These are phyloP conservation scores for Fusarium sp. DNA, from an alignment of 2,329 filamentous ascomycete species.

Conservation along the genomic window DNA sequence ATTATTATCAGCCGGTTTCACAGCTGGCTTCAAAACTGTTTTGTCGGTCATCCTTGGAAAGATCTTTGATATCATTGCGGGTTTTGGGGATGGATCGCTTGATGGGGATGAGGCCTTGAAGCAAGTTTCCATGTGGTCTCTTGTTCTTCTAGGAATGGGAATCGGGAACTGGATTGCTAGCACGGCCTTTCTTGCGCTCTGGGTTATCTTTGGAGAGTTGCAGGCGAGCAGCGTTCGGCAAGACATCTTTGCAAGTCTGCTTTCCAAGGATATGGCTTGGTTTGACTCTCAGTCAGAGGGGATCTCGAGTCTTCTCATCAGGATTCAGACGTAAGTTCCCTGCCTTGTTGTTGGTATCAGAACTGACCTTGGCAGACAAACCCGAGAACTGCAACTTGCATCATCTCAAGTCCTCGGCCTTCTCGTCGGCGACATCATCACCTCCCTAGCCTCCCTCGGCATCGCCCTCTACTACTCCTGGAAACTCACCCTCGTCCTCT, in stretches of 20 bases:
- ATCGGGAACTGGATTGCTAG: slow-evolving; percentile 76
- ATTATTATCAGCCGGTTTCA: slow-evolving; percentile 68
- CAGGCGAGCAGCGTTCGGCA: slow-evolving; percentile 78
- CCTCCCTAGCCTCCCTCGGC: slow-evolving; percentile 74
- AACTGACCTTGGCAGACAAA: slow-evolving; percentile 71
- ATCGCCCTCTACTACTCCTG: slow-evolving; percentile 86
- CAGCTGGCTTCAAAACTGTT: slow-evolving; percentile 74
- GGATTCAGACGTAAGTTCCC: slow-evolving; percentile 77
- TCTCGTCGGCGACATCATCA: slow-evolving; percentile 74
- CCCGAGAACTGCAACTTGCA: slow-evolving; percentile 84
- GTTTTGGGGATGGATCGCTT: slow-evolving; percentile 71
- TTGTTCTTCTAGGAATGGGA: slow-evolving; percentile 76
- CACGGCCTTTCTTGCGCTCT: slow-evolving; percentile 76
- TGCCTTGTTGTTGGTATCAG: rapidly evolving
- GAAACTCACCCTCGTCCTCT: slow-evolving; percentile 85
- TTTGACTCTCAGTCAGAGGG: slow-evolving; percentile 83
- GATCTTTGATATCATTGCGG: slow-evolving; percentile 80
- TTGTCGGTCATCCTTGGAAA: slow-evolving; percentile 80
- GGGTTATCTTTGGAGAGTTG: slow-evolving; percentile 85
- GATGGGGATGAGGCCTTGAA: slow-evolving; percentile 66
- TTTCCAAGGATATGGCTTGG: slow-evolving; percentile 85
- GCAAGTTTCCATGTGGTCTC: slow-evolving; percentile 71
- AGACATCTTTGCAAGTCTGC: slow-evolving; percentile 75
- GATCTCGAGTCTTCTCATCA: slow-evolving; percentile 77
- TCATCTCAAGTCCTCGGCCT: slow-evolving; percentile 85